These are phyloP conservation scores for Apiospora marii DNA, from an alignment of 2,329 filamentous ascomycete genomes.

Conservation along the genomic window DNA sequence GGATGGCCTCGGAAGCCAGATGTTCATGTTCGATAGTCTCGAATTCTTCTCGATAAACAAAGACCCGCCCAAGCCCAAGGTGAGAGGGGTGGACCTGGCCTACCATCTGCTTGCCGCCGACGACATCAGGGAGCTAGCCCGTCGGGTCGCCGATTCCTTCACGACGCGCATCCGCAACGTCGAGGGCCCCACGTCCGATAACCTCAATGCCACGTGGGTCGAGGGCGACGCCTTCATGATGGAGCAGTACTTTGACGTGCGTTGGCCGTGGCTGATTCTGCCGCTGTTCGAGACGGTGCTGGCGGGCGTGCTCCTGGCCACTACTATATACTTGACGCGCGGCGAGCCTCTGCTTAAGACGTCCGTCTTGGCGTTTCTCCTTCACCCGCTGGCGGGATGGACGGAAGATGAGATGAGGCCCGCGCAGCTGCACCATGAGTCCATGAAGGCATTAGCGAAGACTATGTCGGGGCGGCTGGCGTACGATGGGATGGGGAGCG, in stretches of 20 bases:
- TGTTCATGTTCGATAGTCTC: too few relatives aligned
- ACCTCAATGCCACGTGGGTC: neutral
- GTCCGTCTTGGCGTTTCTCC: constrained; percentile 29
- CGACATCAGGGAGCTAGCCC: too few relatives aligned
- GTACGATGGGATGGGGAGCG: neutral
- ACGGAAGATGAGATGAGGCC: constrained; percentile 24
- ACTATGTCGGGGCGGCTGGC: neutral
- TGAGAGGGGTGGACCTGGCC: too few relatives aligned
- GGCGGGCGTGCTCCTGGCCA: constrained; percentile 26
- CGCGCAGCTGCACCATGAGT: neutral
- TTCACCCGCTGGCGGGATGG: constrained; percentile 29
- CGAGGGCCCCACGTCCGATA: too few relatives aligned
- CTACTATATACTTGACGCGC: constrained; percentile 27
- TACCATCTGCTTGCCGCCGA: too few relatives aligned
- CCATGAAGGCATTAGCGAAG: neutral
- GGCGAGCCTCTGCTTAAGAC: constrained; percentile 31
- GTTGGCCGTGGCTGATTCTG: constrained; percentile 30
- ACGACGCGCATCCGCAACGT: too few relatives aligned
- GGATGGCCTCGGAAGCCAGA: too few relatives aligned
- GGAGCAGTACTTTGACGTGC: constrained; percentile 32
- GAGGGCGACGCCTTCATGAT: constrained; percentile 28
- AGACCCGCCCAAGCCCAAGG: too few relatives aligned
- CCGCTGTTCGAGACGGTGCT: constrained; percentile 30
- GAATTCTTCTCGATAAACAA: too few relatives aligned
- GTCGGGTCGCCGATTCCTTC: too few relatives aligned